Evolutionary conservation across 176 grass and related monocot genomes (phyloP).

Genomic region (Lolium perenne): DNA sequence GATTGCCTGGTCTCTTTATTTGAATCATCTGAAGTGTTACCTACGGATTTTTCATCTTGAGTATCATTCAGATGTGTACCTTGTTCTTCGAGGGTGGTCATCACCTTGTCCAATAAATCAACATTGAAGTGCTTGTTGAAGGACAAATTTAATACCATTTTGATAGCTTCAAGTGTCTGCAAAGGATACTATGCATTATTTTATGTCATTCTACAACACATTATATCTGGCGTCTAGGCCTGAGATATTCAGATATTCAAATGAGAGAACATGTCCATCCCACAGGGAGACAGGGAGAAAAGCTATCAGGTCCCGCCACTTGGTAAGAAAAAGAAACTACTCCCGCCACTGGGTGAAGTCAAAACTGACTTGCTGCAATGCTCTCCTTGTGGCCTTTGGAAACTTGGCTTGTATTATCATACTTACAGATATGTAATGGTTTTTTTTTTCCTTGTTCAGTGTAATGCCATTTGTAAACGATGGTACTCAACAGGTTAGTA

Average conservation of each 20-base stretch:
- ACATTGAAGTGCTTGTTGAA: slow-evolving; percentile 62
- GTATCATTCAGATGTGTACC: slow-evolving; percentile 38
- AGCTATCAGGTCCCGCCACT: too few species aligned
- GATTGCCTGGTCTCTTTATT: slow-evolving; percentile 54
- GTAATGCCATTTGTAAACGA: background rate
- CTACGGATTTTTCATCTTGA: slow-evolving; percentile 35
- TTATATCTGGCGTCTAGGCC: background rate
- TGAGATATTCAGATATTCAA: slow-evolving; percentile 16
- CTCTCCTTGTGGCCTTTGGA: background rate
- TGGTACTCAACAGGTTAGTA: background rate
- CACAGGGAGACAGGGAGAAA: slow-evolving; percentile 12
- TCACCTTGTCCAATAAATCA: slow-evolving; percentile 75
- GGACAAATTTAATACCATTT: slow-evolving; percentile 79
- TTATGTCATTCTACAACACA: slow-evolving; percentile 32
- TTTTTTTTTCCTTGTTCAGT: background rate
- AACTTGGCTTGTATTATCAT: slow-evolving; percentile 10
- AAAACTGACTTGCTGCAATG: background rate
- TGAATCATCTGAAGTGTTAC: slow-evolving; percentile 42
- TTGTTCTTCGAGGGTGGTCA: slow-evolving; percentile 61
- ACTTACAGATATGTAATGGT: background rate
- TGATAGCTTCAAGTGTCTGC: slow-evolving; percentile 89
- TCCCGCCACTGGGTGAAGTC: background rate
- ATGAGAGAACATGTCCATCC: background rate
- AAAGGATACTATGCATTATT: slow-evolving; percentile 39
- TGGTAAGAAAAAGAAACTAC: too few species aligned